phyloP scores from a whole-genome alignment of 352 stramenopile genomes.

The Phytophthora sp. region DNA sequence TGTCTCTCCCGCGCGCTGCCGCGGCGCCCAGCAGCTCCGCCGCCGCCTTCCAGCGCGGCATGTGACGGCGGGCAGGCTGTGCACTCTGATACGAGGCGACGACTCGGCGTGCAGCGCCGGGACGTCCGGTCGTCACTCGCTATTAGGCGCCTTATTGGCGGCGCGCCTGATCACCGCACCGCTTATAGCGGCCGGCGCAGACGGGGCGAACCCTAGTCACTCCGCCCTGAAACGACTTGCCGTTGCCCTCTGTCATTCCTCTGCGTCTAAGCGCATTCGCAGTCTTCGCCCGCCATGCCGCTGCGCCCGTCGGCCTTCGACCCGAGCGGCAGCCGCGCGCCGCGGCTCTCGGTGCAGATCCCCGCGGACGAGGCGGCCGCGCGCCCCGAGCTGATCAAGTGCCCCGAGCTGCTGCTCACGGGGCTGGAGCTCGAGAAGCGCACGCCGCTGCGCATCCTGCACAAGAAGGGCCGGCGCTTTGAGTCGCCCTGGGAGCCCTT shows the following conservation, averaged over 20 bases:
- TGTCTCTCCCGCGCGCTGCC: constrained; percentile 18
- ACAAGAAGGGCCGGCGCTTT: constrained; percentile 75
- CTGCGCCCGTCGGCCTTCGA: constrained; percentile 27
- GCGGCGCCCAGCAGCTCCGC: constrained; percentile 13
- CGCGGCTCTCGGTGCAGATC: constrained; percentile 22
- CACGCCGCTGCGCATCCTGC: constrained; percentile 46
- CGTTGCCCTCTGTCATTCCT: constrained; percentile 22
- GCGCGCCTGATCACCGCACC: neutral
- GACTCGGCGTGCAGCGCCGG: constrained; percentile 11
- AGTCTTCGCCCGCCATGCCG: constrained; percentile 20
- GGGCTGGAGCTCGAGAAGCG: constrained; percentile 53
- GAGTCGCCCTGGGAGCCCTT: constrained; percentile 65
- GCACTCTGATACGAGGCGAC: constrained; percentile 26
- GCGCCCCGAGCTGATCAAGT: constrained; percentile 35
- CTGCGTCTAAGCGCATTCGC: constrained; percentile 13
- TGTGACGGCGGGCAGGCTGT: neutral
- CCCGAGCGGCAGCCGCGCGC: constrained; percentile 17
- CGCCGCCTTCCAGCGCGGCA: constrained; percentile 6
- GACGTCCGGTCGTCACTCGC: no score
- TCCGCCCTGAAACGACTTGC: constrained; percentile 21
- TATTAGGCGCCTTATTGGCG: neutral
- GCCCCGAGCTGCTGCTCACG: constrained; percentile 56
- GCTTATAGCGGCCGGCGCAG: neutral
- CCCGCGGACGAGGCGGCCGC: constrained; percentile 10
- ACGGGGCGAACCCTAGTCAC: neutral